phyloP scores from a whole-genome alignment of 106 monocot species.

The Ottelia alismoides region DNA sequence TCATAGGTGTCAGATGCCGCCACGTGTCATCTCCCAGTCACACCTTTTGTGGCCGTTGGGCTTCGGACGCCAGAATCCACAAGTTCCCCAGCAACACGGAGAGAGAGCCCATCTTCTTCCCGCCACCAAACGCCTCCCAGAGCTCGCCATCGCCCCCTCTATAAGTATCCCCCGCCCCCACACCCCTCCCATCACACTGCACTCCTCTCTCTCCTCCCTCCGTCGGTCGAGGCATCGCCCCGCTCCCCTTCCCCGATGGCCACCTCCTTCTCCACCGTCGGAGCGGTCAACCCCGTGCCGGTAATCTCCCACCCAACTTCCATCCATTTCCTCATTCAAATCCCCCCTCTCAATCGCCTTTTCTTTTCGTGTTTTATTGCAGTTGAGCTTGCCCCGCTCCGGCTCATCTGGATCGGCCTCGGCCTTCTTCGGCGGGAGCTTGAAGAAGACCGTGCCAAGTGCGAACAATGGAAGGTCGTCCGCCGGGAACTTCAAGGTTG shows the following conservation, averaged over 20 bases:
- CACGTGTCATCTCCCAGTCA: too few species aligned
- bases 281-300: constrained; percentile 39
- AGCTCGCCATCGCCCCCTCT: too few species aligned
- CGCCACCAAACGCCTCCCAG: too few species aligned
- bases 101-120: too few species aligned
- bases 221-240: neutral
- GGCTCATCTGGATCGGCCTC: constrained; percentile 23
- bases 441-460: constrained; percentile 43
- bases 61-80: too few species aligned
- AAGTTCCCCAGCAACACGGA: too few species aligned
- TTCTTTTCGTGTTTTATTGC: constrained; percentile 3
- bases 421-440: constrained; percentile 54
- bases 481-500: constrained; percentile 41
- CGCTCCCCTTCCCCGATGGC: constrained; percentile 40
- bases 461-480: constrained; percentile 33
- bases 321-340: neutral
- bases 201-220: neutral
- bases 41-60: too few species aligned
- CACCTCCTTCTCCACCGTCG: constrained; percentile 32
- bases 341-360: neutral
- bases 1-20: too few species aligned
- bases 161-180: too few species aligned
- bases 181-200: too few species aligned
- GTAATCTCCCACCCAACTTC: constrained; percentile 9
- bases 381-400: constrained; percentile 32